Percentiles rank a stretch among this genome's conserved stretches.
These are phyloP conservation scores for Melanopsichium pennsylvanicum DNA, from an alignment of 1,284 basidiomycete genomes.

Conservation along the genomic window DNA sequence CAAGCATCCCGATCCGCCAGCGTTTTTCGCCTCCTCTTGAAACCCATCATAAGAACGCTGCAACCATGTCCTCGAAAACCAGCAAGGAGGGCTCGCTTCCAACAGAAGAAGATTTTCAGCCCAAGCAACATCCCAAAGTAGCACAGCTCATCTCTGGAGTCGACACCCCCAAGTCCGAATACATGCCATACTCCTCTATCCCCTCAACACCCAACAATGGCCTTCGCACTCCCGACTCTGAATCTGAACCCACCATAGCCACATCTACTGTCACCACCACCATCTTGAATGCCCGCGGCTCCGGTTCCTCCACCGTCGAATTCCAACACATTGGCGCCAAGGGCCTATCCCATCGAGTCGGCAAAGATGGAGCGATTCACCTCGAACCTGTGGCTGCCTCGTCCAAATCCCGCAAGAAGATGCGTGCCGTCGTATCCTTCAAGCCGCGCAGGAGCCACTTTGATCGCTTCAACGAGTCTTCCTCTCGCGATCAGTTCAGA, in stretches of 20 bases:
- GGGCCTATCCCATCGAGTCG: slow-evolving; percentile 42
- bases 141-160: slow-evolving; percentile 13
- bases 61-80: slow-evolving; percentile 9
- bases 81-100: slow-evolving; percentile 11
- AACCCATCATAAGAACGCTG: not conserved
- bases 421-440: slow-evolving; percentile 58
- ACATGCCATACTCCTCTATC: slow-evolving; percentile 14
- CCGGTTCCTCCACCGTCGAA: slow-evolving; percentile 38
- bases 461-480: slow-evolving; percentile 53
- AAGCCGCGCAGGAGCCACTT: slow-evolving; percentile 47
- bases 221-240: slow-evolving; percentile 24
- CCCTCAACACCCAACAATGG: slow-evolving; percentile 25
- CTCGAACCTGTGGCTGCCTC: slow-evolving; percentile 45
- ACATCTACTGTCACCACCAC: slow-evolving; percentile 49
- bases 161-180: slow-evolving; percentile 27
- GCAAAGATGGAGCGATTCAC: slow-evolving; percentile 48
- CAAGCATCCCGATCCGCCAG: no score
- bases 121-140: slow-evolving; percentile 21
- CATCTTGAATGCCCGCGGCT: slow-evolving; percentile 27
- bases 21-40: no score
- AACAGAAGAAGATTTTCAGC: slow-evolving; percentile 23
- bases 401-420: slow-evolving; percentile 38
- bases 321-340: slow-evolving; percentile 48
- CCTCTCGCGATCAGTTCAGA: slow-evolving; percentile 51
- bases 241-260: slow-evolving; percentile 30